phyloP scores from a whole-genome alignment of 768 basidiomycete genomes.

The Pulveroboletus sp. region DNA sequence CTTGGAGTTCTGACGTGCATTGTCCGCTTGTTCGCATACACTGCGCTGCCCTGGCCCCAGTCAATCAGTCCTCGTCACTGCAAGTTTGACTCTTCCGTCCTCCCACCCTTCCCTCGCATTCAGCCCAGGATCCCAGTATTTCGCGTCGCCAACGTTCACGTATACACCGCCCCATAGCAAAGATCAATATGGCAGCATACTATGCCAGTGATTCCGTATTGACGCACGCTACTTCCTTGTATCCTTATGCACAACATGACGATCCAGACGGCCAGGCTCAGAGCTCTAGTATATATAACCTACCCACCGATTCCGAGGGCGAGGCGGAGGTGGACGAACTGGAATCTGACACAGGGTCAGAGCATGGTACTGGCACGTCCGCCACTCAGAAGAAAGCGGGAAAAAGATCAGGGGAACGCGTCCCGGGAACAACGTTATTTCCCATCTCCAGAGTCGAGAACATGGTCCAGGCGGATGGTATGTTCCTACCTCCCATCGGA shows the following conservation, averaged over 20 bases:
- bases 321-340: constrained; percentile 33
- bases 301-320: constrained; percentile 32
- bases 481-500: constrained; percentile 20
- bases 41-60: constrained; percentile 23
- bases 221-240: constrained; percentile 30
- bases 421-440: constrained; percentile 62
- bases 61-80: constrained; percentile 16
- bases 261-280: constrained; percentile 22
- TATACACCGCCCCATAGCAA: constrained; percentile 5
- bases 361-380: constrained; percentile 25
- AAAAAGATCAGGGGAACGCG: constrained; percentile 37
- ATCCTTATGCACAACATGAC: constrained; percentile 27
- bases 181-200: constrained; percentile 29
- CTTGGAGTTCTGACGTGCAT: constrained; percentile 10
- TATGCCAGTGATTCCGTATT: constrained; percentile 26
- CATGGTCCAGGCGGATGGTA: constrained; percentile 77
- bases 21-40: constrained; percentile 22
- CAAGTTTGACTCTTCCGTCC: constrained; percentile 7
- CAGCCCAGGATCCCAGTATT: constrained; percentile 1
- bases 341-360: constrained; percentile 31
- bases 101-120: not conserved
- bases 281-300: constrained; percentile 27
- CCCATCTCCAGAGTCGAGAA: constrained; percentile 66
- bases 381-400: constrained; percentile 25
- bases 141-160: constrained; percentile 6